A percentile compares a stretch with the other conserved stretches of the same genome.
Evolutionary conservation across 2,329 filamentous ascomycete genomes (phyloP).

Genomic region (Metarhizium anisopliae): DNA sequence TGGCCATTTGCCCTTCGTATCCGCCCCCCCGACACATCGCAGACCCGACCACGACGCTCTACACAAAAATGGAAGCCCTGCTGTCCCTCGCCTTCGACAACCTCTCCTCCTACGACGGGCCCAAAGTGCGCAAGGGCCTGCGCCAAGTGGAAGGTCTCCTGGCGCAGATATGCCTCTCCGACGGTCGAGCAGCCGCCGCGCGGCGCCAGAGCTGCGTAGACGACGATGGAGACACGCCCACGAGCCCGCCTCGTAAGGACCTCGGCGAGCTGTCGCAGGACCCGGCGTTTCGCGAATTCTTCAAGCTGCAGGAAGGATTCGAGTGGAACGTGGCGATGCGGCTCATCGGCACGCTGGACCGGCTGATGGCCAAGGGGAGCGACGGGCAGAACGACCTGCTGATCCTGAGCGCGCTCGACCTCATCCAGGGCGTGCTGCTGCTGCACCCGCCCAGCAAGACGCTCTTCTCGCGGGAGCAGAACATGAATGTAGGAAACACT

Average conservation of each 20-base stretch:
- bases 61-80: slow-evolving; percentile 69
- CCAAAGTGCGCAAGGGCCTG: slow-evolving; percentile 86
- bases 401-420: slow-evolving; percentile 78
- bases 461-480: slow-evolving; percentile 78
- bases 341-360: slow-evolving; percentile 76
- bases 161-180: slow-evolving; percentile 83
- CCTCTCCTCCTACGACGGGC: slow-evolving; percentile 81
- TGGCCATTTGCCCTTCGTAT: background rate
- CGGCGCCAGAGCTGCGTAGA: background rate
- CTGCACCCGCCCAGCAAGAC: slow-evolving; percentile 84
- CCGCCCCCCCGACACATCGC: background rate
- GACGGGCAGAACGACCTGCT: slow-evolving; percentile 80
- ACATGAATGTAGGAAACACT: slow-evolving; percentile 69
- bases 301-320: slow-evolving; percentile 92
- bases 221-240: slow-evolving; percentile 5
- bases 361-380: slow-evolving; percentile 72
- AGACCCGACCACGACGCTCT: background rate
- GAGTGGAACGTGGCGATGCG: slow-evolving; percentile 94
- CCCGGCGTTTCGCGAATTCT: slow-evolving; percentile 90
- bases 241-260: slow-evolving; percentile 44
- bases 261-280: slow-evolving; percentile 67
- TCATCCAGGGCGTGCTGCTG: slow-evolving; percentile 80
- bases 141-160: slow-evolving; percentile 90
- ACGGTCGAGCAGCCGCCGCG: slow-evolving; percentile 6
- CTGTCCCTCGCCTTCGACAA: slow-evolving; percentile 93